Evolutionary conservation across 2,329 filamentous ascomycete genomes (phyloP).

Genomic region (Rutstroemia sp.): DNA sequence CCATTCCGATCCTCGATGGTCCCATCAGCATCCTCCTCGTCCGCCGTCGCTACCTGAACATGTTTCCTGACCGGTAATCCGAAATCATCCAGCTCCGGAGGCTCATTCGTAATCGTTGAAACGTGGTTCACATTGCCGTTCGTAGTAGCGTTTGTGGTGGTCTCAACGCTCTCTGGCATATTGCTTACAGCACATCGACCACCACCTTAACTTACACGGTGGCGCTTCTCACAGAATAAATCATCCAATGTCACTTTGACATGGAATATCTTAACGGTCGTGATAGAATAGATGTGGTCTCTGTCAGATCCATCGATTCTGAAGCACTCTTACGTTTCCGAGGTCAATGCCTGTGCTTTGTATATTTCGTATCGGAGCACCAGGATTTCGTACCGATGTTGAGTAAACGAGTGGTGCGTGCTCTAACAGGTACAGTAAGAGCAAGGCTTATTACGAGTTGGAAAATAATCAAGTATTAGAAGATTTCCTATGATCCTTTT

Average conservation of each 20-base stretch:
- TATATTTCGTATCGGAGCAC: not conserved
- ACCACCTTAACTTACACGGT: slow-evolving; percentile 10
- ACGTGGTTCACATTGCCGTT: slow-evolving; percentile 14
- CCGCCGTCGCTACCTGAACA: slow-evolving; percentile 15
- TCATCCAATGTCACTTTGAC: slow-evolving; percentile 9
- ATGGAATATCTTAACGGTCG: not conserved
- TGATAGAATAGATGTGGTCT: not conserved
- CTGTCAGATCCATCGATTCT: slow-evolving; percentile 5
- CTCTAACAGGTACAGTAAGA: not conserved
- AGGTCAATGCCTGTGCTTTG: slow-evolving; percentile 9
- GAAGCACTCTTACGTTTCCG: slow-evolving; percentile 5
- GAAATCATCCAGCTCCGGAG: slow-evolving; percentile 58
- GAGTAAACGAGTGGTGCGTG: slow-evolving; percentile 7
- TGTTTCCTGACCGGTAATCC: slow-evolving; percentile 55
- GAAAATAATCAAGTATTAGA: not conserved
- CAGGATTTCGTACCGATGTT: not conserved
- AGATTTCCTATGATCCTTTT: slow-evolving; percentile 1
- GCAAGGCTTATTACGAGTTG: not conserved
- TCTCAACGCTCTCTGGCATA: slow-evolving; percentile 26
- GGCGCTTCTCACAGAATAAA: slow-evolving; percentile 3
- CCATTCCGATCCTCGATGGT: not conserved
- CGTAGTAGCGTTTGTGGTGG: slow-evolving; percentile 15
- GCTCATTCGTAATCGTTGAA: slow-evolving; percentile 8
- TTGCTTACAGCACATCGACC: slow-evolving; percentile 16
- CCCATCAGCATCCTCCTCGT: not conserved